Base-by-base conservation (phyloP, 1,284 basidiomycete genomes). In the Apiotrichum sp. region DNA sequence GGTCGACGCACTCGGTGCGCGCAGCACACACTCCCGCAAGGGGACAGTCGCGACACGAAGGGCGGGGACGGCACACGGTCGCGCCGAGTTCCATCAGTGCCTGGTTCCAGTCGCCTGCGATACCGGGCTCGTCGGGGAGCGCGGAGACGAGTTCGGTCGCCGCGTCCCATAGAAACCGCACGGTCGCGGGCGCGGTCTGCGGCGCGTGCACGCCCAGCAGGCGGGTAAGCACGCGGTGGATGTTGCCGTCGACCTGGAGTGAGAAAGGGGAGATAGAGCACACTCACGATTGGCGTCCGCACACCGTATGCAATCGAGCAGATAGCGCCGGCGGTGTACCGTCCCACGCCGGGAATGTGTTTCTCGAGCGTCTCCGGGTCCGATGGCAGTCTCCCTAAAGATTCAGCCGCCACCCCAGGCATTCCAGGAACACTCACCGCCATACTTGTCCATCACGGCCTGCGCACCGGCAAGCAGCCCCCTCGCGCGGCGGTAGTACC, bases 301-400 rank as follows among this genome's bases (percentile, higher is more conserved):
- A 90, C 82, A 38, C 87, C 88, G 66, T 92, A 93, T 2, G 90
- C 90, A 71, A 96, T 96, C 1, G 88, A 90, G 62, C 84, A 85
- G 57, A 96, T 91, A 7, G 92, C 92, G 22, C 77, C 81, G 9
- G 80, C 80, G 0, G 90, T 96, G 72, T 97, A 97, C 40, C 89
- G 80, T 38, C 93, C 93, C 39, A 97, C 87, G 2, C 93, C 93
- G 34, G 91, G 88, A 44, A 97, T 87, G 56, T 86, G 81, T 52
- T 84, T 82, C 74, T 95, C 86, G 80, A 98, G 83, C 14, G 86
- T 84, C 61, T 83, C 83, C 0, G 89, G 87, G 61, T 87, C 87
- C 50, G 83, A 79, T 0, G 95, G 95, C 8, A 98, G 80, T 51
- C 80, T 78, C 3, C 74, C 70, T 70, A 3, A 3, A 29, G 29